These are phyloP conservation scores for Forsythia suspensa DNA, from an alignment of 257 asterid species.

Conservation along the genomic window DNA sequence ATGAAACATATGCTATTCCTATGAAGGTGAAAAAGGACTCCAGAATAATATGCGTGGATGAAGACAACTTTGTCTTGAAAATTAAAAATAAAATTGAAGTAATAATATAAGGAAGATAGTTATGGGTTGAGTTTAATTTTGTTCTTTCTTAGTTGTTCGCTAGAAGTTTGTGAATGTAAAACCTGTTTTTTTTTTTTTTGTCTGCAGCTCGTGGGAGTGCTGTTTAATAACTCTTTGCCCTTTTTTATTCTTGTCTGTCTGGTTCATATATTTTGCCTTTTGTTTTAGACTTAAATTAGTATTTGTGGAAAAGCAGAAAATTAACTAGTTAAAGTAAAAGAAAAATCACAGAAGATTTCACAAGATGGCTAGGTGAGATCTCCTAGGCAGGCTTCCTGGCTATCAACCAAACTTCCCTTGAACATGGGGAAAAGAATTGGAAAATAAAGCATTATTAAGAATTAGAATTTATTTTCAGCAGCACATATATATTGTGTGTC, in stretches of 20 bases:
- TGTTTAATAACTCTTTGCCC: neutral
- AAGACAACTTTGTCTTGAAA: neutral
- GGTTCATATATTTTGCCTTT: neutral
- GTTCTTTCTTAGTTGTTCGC: neutral
- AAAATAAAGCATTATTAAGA: neutral
- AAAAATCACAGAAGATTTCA: neutral
- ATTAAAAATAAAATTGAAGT: neutral
- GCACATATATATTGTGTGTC: neutral
- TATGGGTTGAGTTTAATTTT: neutral
- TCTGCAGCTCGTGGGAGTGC: neutral
- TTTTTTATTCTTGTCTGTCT: neutral
- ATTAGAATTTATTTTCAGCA: neutral
- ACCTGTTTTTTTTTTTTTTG: neutral
- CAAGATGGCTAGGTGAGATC: neutral
- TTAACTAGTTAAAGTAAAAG: neutral
- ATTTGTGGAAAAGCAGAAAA: neutral
- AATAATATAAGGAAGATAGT: neutral
- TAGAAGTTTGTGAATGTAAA: neutral
- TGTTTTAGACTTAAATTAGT: neutral
- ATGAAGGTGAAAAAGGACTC: neutral
- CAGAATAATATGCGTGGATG: neutral
- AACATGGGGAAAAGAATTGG: neutral
- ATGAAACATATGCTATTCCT: slow-evolving; percentile 3
- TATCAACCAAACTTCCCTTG: neutral
- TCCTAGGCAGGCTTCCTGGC: neutral